A percentile compares a stretch with the other conserved stretches of the same genome.
Evolutionary conservation across 106 monocot genomes (phyloP).

Genomic region (Acorus gramineus): DNA sequence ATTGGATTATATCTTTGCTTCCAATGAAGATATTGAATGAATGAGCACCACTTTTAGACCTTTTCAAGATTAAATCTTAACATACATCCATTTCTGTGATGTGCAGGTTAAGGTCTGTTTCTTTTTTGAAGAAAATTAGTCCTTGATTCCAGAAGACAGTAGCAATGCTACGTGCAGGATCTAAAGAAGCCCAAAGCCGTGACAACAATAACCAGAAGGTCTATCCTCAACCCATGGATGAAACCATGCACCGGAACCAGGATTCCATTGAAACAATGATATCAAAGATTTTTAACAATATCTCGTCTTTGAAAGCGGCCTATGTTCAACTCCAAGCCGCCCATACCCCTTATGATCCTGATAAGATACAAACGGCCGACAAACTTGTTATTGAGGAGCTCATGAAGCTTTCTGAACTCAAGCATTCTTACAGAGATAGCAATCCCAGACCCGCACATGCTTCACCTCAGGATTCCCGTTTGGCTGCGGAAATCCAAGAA

Average conservation of each 20-base stretch:
- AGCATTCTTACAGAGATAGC: conserved; percentile 52
- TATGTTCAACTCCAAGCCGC: conserved; percentile 76
- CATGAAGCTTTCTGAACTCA: conserved; percentile 56
- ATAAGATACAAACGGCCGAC: conserved; percentile 72
- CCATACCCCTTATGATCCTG: conserved; percentile 77
- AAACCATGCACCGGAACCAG: conserved; percentile 38
- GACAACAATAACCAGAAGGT: conserved; percentile 76
- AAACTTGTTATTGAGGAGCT: conserved; percentile 71
- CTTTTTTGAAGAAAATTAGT: no score
- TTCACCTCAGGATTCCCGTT: conserved; percentile 41
- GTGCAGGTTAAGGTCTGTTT: no score
- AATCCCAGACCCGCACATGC: conserved; percentile 32
- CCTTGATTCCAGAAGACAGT: neutral
- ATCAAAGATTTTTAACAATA: conserved; percentile 60
- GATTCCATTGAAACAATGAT: conserved; percentile 51
- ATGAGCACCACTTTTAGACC: no score
- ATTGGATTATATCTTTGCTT: no score
- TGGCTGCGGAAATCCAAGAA: conserved; percentile 79
- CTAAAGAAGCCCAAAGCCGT: conserved; percentile 44
- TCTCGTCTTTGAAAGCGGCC: conserved; percentile 71
- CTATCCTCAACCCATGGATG: conserved; percentile 91
- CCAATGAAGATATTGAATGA: no score
- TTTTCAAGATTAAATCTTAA: no score
- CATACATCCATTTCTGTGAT: no score
- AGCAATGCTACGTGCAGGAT: conserved; percentile 50